Evolutionary conservation across 2,329 filamentous ascomycete genomes (phyloP).

Genomic region (Macrophomina pseudophaseolina): DNA sequence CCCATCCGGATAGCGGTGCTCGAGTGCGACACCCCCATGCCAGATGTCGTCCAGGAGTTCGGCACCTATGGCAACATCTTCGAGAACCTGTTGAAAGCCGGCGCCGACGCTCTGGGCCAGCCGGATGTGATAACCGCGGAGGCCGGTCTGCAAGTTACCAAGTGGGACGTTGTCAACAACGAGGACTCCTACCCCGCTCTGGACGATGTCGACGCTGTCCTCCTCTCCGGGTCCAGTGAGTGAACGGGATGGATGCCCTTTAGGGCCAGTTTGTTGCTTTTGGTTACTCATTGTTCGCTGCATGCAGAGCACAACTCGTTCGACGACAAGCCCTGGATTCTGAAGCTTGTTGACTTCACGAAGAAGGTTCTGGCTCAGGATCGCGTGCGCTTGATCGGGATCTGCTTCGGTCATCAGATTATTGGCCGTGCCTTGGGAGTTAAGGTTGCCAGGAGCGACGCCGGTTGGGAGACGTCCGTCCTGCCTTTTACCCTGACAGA

Average conservation of each 20-base stretch:
- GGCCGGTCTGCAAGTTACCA: conserved; percentile 61
- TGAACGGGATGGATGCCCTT: conserved; percentile 29
- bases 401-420: conserved; percentile 91
- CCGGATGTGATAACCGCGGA: conserved; percentile 40
- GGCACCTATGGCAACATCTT: conserved; percentile 72
- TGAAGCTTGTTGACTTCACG: conserved; percentile 72
- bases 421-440: conserved; percentile 73
- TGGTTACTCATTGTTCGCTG: conserved; percentile 1
- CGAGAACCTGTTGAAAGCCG: conserved; percentile 56
- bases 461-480: conserved; percentile 84
- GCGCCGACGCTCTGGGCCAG: conserved; percentile 54
- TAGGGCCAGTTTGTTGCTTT: background rate
- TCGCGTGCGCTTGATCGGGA: conserved; percentile 73
- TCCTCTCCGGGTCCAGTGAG: conserved; percentile 75
- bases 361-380: conserved; percentile 64
- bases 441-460: conserved; percentile 68
- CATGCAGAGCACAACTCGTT: conserved; percentile 72
- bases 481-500: conserved; percentile 69
- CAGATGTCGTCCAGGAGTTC: conserved; percentile 67
- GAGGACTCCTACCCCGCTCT: conserved; percentile 72
- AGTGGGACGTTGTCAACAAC: conserved; percentile 73
- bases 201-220: conserved; percentile 77
- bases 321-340: conserved; percentile 76
- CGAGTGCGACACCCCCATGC: conserved; percentile 81
- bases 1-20: conserved; percentile 80